phyloP scores from a whole-genome alignment of 768 basidiomycete species.

The Asterophora lycoperdoides region DNA sequence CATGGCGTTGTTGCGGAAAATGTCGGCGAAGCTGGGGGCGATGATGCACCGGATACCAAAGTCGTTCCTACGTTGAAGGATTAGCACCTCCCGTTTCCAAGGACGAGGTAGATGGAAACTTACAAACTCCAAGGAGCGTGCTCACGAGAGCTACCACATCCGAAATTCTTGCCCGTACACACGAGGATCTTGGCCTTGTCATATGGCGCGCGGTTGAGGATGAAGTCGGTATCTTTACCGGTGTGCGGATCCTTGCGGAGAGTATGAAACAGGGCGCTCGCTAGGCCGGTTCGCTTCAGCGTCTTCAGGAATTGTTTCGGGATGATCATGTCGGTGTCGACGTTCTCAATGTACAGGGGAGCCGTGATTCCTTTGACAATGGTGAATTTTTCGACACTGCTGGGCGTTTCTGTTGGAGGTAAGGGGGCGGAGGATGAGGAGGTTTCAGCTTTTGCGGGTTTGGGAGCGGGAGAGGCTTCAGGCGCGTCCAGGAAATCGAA shows the following conservation, averaged over 20 bases:
- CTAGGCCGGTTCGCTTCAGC: conserved; percentile 83
- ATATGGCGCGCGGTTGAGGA: conserved; percentile 79
- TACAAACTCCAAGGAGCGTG: conserved; percentile 88
- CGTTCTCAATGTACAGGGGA: conserved; percentile 77
- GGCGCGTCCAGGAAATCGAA: conserved; percentile 77
- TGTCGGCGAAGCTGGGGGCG: conserved; percentile 87
- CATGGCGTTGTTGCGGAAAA: conserved; percentile 86
- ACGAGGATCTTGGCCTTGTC: conserved; percentile 74
- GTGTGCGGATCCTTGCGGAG: conserved; percentile 75
- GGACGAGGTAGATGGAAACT: conserved; percentile 25
- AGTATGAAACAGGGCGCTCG: conserved; percentile 78
- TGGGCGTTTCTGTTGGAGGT: conserved; percentile 40
- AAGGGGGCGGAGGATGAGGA: conserved; percentile 30
- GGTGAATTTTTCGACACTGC: conserved; percentile 58
- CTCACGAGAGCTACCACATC: conserved; percentile 86
- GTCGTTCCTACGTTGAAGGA: conserved; percentile 52
- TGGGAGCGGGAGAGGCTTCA: conserved; percentile 47
- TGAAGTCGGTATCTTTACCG: conserved; percentile 77
- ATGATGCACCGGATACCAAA: conserved; percentile 88
- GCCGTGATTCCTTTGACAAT: conserved; percentile 72
- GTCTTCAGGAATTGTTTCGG: conserved; percentile 94
- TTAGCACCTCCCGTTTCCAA: conserved; percentile 1
- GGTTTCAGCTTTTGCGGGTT: conserved; percentile 28
- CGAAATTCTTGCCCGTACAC: conserved; percentile 85
- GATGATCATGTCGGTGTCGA: conserved; percentile 94